phyloP scores from a whole-genome alignment of 1,139 yeast genomes.

The Suhomyces terraborum region DNA sequence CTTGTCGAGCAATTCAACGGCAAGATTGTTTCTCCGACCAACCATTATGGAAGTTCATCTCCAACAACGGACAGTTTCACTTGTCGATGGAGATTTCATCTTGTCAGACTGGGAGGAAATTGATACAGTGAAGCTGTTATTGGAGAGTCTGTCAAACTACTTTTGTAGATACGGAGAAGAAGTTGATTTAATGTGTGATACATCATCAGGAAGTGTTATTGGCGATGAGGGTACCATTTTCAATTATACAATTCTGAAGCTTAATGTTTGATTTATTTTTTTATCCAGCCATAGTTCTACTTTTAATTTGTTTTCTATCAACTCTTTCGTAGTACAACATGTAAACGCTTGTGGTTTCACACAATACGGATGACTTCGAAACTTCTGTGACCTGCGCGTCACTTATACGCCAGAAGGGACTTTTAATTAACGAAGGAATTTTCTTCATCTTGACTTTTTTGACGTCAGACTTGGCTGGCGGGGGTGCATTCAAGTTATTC shows the following conservation, averaged over 20 bases:
- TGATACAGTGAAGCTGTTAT: slow-evolving; percentile 14
- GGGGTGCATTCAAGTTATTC: slow-evolving; percentile 8
- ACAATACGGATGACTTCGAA: slow-evolving; percentile 57
- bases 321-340: slow-evolving; percentile 76
- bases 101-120: slow-evolving; percentile 17
- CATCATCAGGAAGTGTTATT: neutral
- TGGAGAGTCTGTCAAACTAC: slow-evolving; percentile 19
- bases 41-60: slow-evolving; percentile 16
- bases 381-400: slow-evolving; percentile 73
- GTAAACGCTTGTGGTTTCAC: slow-evolving; percentile 75
- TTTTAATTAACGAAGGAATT: slow-evolving; percentile 53
- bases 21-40: slow-evolving; percentile 23
- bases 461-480: slow-evolving; percentile 4
- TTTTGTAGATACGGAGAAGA: slow-evolving; percentile 22
- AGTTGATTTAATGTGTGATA: slow-evolving; percentile 21
- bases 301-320: slow-evolving; percentile 30
- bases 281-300: slow-evolving; percentile 7
- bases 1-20: slow-evolving; percentile 16
- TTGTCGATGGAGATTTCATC: neutral
- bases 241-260: slow-evolving; percentile 3
- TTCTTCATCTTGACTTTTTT: slow-evolving; percentile 47
- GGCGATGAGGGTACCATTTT: neutral
- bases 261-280: neutral
- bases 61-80: slow-evolving; percentile 10
- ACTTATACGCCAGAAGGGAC: slow-evolving; percentile 86